Evolutionary conservation across 345 rosid species (phyloP), one percentile per base, ranked within the genome.

Genomic region (Eucalyptus shirleyi): DNA sequence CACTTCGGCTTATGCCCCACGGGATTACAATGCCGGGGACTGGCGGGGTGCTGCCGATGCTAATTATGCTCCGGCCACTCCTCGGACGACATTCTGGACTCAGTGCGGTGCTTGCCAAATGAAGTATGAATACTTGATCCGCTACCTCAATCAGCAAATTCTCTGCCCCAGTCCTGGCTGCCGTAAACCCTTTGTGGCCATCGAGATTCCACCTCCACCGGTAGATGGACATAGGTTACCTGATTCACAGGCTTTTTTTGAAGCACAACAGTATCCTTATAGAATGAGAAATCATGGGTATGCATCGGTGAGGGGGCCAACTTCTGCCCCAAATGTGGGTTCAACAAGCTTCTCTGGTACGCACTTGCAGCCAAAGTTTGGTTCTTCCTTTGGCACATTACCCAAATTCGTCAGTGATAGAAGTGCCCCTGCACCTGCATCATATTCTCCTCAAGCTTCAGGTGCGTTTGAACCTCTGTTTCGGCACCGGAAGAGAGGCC

Each of bases 81-180:
- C 56, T 86, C 51, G 50, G 44, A 77, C 34, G 9, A 87, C 95
- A 37, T 94, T 95, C 91, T 95, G 95, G 97, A 95, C 95, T 16
- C 69, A 65, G 87, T 95, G 95, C 82, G 50, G 49, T 50, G 69
- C 90, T 37, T 94, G 96, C 89, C 90, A 87, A 87, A 85, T 89
- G 89, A 90, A 91, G 14, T 93, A 90, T 86, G 94, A 94, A 91
- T 95, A 92, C 91, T 87, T 62, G 12, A 90, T 89, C n/a, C 44
- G 23, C 59, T 93, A 92, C 89, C 59, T 91, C 45, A 91, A 92
- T 85, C 28, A 12, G 49, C 92, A 86, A 50, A 90, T 95, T 62
- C 40, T 90, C 87, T 95, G 96, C 88, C 89, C 89, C 83, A 89
- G 90, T 26, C 89, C 88, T n/a, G 89, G 90, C 30, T 95, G 96